Percentiles rank a stretch among this genome's conserved stretches.
Conservation (phyloP, 345 rosid genomes). For the Eucalyptus sp. region DNA sequence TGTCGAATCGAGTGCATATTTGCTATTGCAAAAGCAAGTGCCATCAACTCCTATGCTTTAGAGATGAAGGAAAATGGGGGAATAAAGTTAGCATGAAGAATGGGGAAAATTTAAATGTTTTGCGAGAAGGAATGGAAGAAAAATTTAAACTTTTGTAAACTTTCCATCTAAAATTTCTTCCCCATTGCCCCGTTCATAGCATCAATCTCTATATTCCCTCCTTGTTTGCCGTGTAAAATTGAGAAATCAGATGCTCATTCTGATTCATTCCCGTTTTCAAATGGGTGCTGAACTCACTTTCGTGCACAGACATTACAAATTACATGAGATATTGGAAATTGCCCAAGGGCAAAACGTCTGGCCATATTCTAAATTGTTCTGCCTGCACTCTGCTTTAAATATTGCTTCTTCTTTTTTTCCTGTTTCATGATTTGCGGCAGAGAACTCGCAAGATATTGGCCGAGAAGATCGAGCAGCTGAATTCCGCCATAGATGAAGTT, state of each 20-base stretch:
- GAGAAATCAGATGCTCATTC: not conserved
- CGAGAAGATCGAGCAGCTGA: slow-evolving; percentile 37
- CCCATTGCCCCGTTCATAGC: not conserved
- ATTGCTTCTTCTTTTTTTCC: not conserved
- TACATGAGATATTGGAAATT: not conserved
- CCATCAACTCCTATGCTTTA: not conserved
- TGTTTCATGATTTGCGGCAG: slow-evolving; percentile 4
- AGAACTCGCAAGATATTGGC: slow-evolving; percentile 24
- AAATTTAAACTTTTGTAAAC: not conserved
- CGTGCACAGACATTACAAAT: not conserved
- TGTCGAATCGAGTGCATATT: not conserved
- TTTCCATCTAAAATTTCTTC: not conserved
- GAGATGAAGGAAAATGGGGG: not conserved
- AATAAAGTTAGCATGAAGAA: not conserved
- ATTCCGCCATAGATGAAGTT: slow-evolving; percentile 33
- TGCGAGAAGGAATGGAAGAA: not conserved
- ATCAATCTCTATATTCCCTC: not conserved
- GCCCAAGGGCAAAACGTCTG: not conserved
- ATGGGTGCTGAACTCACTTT: not conserved
- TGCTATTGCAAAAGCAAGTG: not conserved
- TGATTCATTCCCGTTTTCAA: not conserved
- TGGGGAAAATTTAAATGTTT: not conserved
- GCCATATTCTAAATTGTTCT: not conserved
- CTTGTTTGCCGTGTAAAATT: not conserved
- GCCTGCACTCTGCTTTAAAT: not conserved